Evolutionary conservation across 2,329 filamentous ascomycete genomes (phyloP).

Genomic region (Cordyceps militaris): DNA sequence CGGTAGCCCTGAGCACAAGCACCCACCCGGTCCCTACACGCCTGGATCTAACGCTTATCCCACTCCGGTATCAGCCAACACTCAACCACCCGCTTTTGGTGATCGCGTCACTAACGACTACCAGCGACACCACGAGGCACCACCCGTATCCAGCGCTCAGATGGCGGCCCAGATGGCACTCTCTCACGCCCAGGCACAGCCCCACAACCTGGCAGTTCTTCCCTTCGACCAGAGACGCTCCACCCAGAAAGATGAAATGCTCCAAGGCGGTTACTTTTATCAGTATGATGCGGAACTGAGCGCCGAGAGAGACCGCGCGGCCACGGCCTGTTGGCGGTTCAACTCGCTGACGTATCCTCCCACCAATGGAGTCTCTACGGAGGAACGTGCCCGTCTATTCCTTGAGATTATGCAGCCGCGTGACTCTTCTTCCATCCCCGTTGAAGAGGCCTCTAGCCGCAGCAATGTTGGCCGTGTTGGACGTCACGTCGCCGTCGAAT

Average conservation of each 20-base stretch:
- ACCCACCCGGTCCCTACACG: slow-evolving; percentile 51
- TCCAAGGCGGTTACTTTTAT: slow-evolving; percentile 69
- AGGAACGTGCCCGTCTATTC: slow-evolving; percentile 64
- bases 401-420: slow-evolving; percentile 62
- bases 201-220: slow-evolving; percentile 25
- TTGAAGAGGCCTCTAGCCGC: slow-evolving; percentile 43
- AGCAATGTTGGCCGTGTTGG: slow-evolving; percentile 58
- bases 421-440: slow-evolving; percentile 49
- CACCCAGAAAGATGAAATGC: slow-evolving; percentile 87
- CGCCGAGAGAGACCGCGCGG: slow-evolving; percentile 79
- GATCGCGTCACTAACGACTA: slow-evolving; percentile 52
- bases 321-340: slow-evolving; percentile 73
- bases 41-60: slow-evolving; percentile 48
- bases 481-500: slow-evolving; percentile 71
- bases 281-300: slow-evolving; percentile 72
- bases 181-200: slow-evolving; percentile 33
- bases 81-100: slow-evolving; percentile 36
- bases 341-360: slow-evolving; percentile 73
- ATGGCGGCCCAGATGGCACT: slow-evolving; percentile 53
- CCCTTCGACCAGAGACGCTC: slow-evolving; percentile 33
- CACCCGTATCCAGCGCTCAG: slow-evolving; percentile 38
- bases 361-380: slow-evolving; percentile 59
- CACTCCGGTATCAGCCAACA: slow-evolving; percentile 55
- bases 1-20: slow-evolving; percentile 52
- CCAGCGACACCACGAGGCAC: slow-evolving; percentile 44